Base-by-base conservation (phyloP, 2,329 filamentous ascomycete species). In the Ceratocystis lukuohia region DNA sequence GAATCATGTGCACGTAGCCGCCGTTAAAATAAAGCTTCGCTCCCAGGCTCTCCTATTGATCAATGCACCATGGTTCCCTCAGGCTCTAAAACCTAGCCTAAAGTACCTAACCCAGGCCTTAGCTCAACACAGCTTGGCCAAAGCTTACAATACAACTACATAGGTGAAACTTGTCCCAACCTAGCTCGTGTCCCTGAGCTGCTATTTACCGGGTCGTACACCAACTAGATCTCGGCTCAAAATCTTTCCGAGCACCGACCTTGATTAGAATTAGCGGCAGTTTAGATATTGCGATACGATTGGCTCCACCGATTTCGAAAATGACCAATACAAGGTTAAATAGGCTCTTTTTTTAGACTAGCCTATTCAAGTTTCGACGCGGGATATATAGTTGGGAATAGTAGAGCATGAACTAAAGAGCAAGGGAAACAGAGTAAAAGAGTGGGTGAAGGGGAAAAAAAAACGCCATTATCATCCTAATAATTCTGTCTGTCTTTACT, bases 401-500 rank as follows among this genome's bases (percentile, higher is more conserved):
- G 25, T 5, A 33, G 48, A 59, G n/a, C 56, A 59, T n/a, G 25
- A 59, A n/a, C 28, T n/a, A 59, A 20, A 59, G 20, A 37, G 33
- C 10, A 59, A 22, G 7, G n/a, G n/a, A 25, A 53, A 56, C 20
- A 30, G 25, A 20, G 25, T 25, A 28, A 30, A 56, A 59, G 17
- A 59, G 15, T 37, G 17, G 7, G 48, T 25, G 48, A 25, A 22
- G 48, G 17, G 22, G 5, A 25, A 15, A 15, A 15, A 28, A 53
- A 25, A 53, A 53, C 48, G 20, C 48, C 28, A n/a, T 44, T 62
- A 62, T 45, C 44, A 28, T 25, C 37, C 22, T 45, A 33, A n/a
- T 61, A 10, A 37, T 61, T 37, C 4, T 44, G 37, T 37, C 59
- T 62, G 12, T 62, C 44, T 62, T 62, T 62, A 44, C 44, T 62